phyloP scores from a whole-genome alignment of 176 grass and related monocot genomes.

The Cenchrus americanus region DNA sequence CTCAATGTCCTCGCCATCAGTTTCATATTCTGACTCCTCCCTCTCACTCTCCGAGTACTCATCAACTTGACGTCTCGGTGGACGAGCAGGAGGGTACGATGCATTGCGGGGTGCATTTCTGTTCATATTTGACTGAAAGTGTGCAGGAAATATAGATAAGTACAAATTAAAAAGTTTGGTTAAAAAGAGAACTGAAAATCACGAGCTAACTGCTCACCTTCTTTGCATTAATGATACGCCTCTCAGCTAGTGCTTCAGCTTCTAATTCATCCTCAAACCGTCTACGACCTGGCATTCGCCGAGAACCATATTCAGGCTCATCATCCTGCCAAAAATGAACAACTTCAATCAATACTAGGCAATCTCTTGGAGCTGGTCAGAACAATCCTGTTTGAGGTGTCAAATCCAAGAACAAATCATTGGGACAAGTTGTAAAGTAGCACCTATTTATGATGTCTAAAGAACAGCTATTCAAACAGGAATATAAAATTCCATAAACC shows the following conservation, averaged over 20 bases:
- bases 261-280: constrained; percentile 81
- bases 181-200: constrained; percentile 1
- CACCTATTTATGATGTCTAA: neutral
- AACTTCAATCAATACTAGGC: constrained; percentile 12
- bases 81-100: constrained; percentile 57
- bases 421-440: constrained; percentile 7
- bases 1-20: constrained; percentile 84
- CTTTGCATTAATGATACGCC: constrained; percentile 69
- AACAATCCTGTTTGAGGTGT: neutral
- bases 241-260: constrained; percentile 74
- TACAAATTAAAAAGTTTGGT: constrained; percentile 6
- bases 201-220: constrained; percentile 48
- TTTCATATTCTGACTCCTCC: constrained; percentile 95
- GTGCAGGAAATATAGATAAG: constrained; percentile 32
- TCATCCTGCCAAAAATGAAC: constrained; percentile 64
- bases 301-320: constrained; percentile 76
- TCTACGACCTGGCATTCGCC: constrained; percentile 53
- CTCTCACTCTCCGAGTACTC: constrained; percentile 80
- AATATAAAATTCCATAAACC: neutral
- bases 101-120: constrained; percentile 59
- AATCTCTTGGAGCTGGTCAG: neutral
- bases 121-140: constrained; percentile 66
- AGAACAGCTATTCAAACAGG: constrained; percentile 1
- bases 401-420: constrained; percentile 11
- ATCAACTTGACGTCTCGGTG: constrained; percentile 52